Evolutionary conservation across 1,284 basidiomycete genomes (phyloP).

Genomic region (Sanguinoderma infundibulare): DNA sequence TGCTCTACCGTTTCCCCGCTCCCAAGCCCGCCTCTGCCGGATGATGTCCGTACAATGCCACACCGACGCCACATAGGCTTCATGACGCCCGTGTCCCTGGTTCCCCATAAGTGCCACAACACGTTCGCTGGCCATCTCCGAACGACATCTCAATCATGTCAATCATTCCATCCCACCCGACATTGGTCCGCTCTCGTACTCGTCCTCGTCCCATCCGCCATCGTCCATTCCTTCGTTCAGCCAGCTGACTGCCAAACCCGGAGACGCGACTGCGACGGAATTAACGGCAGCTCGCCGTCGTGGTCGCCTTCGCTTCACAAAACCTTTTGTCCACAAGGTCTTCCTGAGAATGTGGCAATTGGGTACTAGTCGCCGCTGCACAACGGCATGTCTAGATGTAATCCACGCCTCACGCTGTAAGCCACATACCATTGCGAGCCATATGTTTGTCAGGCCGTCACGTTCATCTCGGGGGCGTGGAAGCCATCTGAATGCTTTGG

Average conservation of each 20-base stretch:
- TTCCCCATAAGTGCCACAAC: not conserved
- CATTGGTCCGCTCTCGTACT: constrained; percentile 8
- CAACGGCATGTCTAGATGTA: not conserved
- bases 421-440: not conserved
- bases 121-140: not conserved
- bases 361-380: not conserved
- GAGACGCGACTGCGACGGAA: not conserved
- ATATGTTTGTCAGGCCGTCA: constrained; percentile 9
- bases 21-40: not conserved
- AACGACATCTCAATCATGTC: constrained; percentile 1
- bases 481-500: not conserved
- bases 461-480: not conserved
- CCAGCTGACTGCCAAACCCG: too few species aligned
- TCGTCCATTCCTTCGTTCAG: not conserved
- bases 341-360: not conserved
- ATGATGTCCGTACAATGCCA: constrained; percentile 4
- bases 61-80: constrained; percentile 4
- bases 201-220: not conserved
- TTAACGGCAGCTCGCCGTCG: not conserved
- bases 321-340: not conserved
- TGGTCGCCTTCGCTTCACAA: not conserved
- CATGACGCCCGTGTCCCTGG: not conserved
- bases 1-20: not conserved
- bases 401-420: not conserved
- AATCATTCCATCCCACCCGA: constrained; percentile 9